Conservation (phyloP, 2,329 filamentous ascomycete genomes). For the Calonectria hawksworthii region DNA sequence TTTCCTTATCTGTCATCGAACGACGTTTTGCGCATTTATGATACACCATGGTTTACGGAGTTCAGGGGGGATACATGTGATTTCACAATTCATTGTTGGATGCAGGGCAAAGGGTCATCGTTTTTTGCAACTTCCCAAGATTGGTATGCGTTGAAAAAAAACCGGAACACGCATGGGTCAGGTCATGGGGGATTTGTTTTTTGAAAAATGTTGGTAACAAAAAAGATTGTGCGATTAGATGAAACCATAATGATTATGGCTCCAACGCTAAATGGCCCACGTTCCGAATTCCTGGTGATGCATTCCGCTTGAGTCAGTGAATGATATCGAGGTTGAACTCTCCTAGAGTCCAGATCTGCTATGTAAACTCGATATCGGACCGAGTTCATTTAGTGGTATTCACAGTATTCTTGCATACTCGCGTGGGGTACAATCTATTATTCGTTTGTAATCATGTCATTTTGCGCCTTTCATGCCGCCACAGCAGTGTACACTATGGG, state of each 20-base stretch:
- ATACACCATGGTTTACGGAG: background rate
- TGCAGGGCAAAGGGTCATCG: background rate
- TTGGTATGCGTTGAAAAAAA: background rate
- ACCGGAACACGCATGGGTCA: background rate
- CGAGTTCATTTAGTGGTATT: background rate
- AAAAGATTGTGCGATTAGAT: background rate
- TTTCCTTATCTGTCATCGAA: background rate
- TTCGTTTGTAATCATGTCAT: background rate
- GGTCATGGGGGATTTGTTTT: background rate
- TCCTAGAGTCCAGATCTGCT: background rate
- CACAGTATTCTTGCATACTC: background rate
- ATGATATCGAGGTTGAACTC: background rate
- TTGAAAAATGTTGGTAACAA: background rate
- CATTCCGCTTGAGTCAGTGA: background rate
- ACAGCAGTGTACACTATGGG: background rate
- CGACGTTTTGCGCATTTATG: background rate
- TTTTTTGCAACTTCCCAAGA: background rate
- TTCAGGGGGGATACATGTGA: background rate
- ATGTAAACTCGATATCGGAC: background rate
- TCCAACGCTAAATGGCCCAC: background rate
- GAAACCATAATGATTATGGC: background rate
- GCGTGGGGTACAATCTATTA: background rate
- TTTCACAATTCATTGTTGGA: background rate
- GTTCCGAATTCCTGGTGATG: background rate
- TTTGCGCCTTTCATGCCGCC: background rate